A percentile compares a stretch with the other conserved stretches of the same genome.
Evolutionary conservation across 345 rosid genomes (phyloP).

Genomic region (Ricinus communis): DNA sequence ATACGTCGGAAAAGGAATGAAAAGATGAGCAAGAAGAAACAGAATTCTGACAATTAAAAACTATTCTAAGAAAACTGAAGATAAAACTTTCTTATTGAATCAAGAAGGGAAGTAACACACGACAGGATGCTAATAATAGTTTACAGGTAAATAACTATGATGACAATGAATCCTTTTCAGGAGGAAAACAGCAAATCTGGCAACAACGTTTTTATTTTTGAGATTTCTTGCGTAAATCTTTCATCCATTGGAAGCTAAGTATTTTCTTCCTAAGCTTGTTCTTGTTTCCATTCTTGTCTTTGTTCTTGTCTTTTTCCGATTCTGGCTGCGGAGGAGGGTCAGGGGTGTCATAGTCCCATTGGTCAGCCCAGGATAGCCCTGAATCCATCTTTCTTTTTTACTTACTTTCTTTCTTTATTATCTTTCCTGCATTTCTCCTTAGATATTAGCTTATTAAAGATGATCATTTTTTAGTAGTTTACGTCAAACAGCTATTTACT

Average conservation of each 20-base stretch:
- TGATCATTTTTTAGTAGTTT: background rate
- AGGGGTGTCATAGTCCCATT: slow-evolving; percentile 49
- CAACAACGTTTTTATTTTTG: background rate
- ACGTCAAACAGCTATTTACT: background rate
- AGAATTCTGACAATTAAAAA: too few species aligned
- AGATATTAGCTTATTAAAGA: background rate
- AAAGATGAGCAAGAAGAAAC: background rate
- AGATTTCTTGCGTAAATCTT: slow-evolving; percentile 30
- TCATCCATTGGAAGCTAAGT: slow-evolving; percentile 28
- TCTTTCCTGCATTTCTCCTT: background rate
- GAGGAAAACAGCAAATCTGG: background rate
- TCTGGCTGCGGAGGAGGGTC: slow-evolving; percentile 36
- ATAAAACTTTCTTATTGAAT: background rate
- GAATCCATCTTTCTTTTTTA: slow-evolving; percentile 39
- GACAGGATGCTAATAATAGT: background rate
- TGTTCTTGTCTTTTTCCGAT: slow-evolving; percentile 28
- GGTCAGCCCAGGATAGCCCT: slow-evolving; percentile 71
- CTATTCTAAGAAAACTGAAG: background rate
- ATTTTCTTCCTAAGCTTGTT: slow-evolving; percentile 21
- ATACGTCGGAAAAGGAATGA: background rate
- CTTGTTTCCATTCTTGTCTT: slow-evolving; percentile 32
- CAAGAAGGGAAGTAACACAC: background rate
- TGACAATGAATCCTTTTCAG: too few species aligned
- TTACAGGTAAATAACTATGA: background rate
- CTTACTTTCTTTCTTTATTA: background rate